A percentile compares a stretch with the other conserved stretches of the same genome.
phyloP scores from a whole-genome alignment of 768 basidiomycete genomes.

The Leccinellum luteum region DNA sequence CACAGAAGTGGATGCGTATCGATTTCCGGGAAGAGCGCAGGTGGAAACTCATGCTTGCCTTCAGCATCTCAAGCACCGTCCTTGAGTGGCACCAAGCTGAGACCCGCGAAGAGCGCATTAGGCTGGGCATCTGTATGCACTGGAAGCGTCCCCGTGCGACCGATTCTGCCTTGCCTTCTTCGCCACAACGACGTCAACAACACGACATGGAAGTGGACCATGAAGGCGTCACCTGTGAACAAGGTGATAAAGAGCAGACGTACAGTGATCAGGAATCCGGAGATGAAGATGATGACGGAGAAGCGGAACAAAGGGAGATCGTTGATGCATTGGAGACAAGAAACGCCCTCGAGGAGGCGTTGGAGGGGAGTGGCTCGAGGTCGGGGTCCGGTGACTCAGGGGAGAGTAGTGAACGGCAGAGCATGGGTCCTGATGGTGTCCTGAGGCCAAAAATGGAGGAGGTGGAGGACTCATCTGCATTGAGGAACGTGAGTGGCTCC shows the following conservation, averaged over 20 bases:
- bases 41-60: slow-evolving; percentile 89
- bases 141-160: slow-evolving; percentile 53
- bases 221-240: slow-evolving; percentile 17
- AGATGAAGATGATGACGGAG: slow-evolving; percentile 59
- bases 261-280: slow-evolving; percentile 43
- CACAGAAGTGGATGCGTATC: slow-evolving; percentile 92
- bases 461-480: slow-evolving; percentile 51
- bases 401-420: slow-evolving; percentile 36
- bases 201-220: slow-evolving; percentile 33
- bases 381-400: slow-evolving; percentile 31
- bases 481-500: slow-evolving; percentile 24
- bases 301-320: slow-evolving; percentile 51
- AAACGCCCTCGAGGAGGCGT: slow-evolving; percentile 54
- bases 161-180: slow-evolving; percentile 6
- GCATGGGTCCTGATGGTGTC: slow-evolving; percentile 24
- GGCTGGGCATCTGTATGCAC: slow-evolving; percentile 63
- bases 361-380: slow-evolving; percentile 36
- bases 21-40: slow-evolving; percentile 93
- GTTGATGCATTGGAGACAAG: slow-evolving; percentile 61
- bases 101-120: slow-evolving; percentile 59
- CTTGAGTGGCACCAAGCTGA: slow-evolving; percentile 84
- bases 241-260: slow-evolving; percentile 21
- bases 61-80: slow-evolving; percentile 76
- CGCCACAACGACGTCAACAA: slow-evolving; percentile 33
- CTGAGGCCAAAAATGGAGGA: slow-evolving; percentile 53